A percentile compares a stretch with the other conserved stretches of the same genome.
Evolutionary conservation across 441 rosid species (phyloP).

Genomic region (Bruguiera hainesii): DNA sequence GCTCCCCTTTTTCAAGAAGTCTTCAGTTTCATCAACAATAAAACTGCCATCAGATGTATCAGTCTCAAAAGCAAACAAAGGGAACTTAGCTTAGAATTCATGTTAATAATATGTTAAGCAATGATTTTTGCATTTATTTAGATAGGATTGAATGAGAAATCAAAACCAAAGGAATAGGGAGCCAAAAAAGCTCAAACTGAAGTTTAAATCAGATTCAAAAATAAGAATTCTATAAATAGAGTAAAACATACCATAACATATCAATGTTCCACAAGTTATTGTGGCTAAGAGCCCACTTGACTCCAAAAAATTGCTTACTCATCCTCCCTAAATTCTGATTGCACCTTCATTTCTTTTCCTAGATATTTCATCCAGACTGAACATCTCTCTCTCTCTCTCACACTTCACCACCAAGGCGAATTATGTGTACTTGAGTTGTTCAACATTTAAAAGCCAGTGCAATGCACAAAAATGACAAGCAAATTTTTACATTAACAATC

Average conservation of each 20-base stretch:
- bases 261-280: too few species aligned
- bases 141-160: background rate
- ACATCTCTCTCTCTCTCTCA: too few species aligned
- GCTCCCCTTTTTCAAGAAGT: slow-evolving; percentile 55
- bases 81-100: background rate
- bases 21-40: slow-evolving; percentile 49
- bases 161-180: background rate
- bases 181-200: background rate
- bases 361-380: too few species aligned
- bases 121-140: background rate
- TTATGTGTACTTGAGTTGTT: too few species aligned
- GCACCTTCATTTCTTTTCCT: too few species aligned
- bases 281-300: too few species aligned
- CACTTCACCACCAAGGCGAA: too few species aligned
- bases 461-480: too few species aligned
- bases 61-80: slow-evolving; percentile 16
- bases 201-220: background rate
- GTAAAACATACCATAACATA: background rate
- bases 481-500: too few species aligned
- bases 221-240: background rate
- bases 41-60: slow-evolving; percentile 43
- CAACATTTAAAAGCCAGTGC: too few species aligned
- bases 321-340: too few species aligned
- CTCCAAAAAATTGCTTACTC: too few species aligned
- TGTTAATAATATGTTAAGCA: background rate